These are phyloP conservation scores for Cyberlindnera galapagoensis DNA, from an alignment of 805 yeast genomes.

Conservation along the genomic window DNA sequence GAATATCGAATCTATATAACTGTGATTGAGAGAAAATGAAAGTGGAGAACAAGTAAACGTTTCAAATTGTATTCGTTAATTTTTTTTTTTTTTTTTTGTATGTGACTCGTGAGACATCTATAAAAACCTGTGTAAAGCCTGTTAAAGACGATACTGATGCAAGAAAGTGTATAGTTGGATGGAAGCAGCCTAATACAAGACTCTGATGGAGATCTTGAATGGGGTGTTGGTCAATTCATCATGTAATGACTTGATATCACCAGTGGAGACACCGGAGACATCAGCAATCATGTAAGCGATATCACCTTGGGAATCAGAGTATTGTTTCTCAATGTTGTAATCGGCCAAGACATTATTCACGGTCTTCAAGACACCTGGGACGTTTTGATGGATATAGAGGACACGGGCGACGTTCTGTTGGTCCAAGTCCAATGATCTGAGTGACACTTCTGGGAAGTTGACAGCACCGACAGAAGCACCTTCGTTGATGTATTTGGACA, in stretches of 20 bases:
- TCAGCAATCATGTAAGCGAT: constrained; percentile 98
- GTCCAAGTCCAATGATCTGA: constrained; percentile 82
- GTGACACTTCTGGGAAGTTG: constrained; percentile 96
- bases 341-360: constrained; percentile 92
- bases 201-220: constrained; percentile 84
- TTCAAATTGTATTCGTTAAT: too few relatives aligned
- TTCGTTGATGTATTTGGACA: constrained; percentile 90
- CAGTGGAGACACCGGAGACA: constrained; percentile 74
- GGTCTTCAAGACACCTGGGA: constrained; percentile 96
- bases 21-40: constrained; percentile 2
- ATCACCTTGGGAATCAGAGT: constrained; percentile 93
- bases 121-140: too few relatives aligned
- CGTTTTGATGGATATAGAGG: constrained; percentile 92
- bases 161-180: constrained; percentile 1
- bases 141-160: constrained; percentile 12
- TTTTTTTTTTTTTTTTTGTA: constrained; percentile 4
- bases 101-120: constrained; percentile 1
- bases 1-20: constrained; percentile 14
- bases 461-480: constrained; percentile 94
- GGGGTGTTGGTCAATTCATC: constrained; percentile 85
- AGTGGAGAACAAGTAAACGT: too few relatives aligned
- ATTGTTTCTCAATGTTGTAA: constrained; percentile 97
- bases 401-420: constrained; percentile 89
- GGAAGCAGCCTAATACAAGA: constrained; percentile 55
- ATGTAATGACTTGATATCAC: constrained; percentile 79